Conservation (phyloP, 176 grass and related monocot genomes). For the Juncus effusus region DNA sequence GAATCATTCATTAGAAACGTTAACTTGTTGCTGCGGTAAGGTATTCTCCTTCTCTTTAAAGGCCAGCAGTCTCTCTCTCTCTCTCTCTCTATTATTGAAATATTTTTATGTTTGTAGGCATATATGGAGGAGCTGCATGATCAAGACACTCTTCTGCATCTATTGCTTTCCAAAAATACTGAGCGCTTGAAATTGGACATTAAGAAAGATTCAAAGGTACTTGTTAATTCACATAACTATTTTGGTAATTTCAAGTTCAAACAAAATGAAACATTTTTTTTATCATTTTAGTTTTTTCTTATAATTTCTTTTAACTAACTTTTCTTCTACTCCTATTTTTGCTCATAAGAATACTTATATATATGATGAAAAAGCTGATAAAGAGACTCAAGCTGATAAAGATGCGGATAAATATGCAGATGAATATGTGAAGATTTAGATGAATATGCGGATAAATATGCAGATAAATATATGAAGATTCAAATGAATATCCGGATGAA, state of each 20-base stretch:
- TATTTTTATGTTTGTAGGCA: slow-evolving; percentile 32
- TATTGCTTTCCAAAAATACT: slow-evolving; percentile 76
- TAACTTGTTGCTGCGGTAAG: slow-evolving; percentile 91
- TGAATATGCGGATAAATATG: too few species aligned
- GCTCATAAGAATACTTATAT: too few species aligned
- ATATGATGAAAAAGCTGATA: too few species aligned
- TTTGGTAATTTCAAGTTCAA: background rate
- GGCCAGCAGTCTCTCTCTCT: slow-evolving; percentile 39
- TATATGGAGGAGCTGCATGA: slow-evolving; percentile 99
- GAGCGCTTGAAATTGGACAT: slow-evolving; percentile 71
- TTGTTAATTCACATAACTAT: background rate
- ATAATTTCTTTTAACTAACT: too few species aligned
- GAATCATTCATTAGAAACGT: slow-evolving; percentile 99
- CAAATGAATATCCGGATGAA: too few species aligned
- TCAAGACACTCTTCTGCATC: slow-evolving; percentile 89
- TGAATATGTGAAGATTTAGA: too few species aligned
- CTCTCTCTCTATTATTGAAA: background rate
- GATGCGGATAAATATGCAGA: too few species aligned
- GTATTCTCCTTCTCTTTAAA: slow-evolving; percentile 97
- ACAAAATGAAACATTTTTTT: slow-evolving; percentile 4
- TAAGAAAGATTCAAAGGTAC: slow-evolving; percentile 96
- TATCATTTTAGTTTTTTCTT: too few species aligned
- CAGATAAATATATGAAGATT: too few species aligned
- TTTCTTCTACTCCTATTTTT: too few species aligned
- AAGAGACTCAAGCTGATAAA: too few species aligned